Conservation (phyloP, 2,329 filamentous ascomycete genomes). For the Tricladium varicosporioides region DNA sequence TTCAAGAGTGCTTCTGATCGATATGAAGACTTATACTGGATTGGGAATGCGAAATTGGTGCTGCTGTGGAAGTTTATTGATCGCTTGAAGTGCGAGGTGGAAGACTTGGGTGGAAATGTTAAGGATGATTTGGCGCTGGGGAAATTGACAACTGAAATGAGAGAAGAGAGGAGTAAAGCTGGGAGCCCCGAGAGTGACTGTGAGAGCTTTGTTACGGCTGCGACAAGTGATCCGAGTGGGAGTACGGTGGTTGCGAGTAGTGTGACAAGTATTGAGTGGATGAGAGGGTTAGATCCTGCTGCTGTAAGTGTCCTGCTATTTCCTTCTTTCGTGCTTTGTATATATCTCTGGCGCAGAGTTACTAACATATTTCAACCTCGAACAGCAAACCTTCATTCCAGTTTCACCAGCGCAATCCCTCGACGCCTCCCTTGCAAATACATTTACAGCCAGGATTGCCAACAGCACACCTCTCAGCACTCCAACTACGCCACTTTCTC, state of each 20-base stretch:
- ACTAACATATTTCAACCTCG: background rate
- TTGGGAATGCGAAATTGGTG: slow-evolving; percentile 10
- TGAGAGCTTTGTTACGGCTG: background rate
- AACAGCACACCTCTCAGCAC: no score
- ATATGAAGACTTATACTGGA: slow-evolving; percentile 5
- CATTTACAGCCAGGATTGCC: no score
- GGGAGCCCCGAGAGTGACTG: background rate
- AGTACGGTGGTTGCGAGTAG: background rate
- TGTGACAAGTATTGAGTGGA: background rate
- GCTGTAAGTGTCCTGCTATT: background rate
- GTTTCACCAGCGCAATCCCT: background rate
- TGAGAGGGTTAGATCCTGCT: background rate
- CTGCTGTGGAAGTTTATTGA: slow-evolving; percentile 18
- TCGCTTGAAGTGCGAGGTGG: background rate
- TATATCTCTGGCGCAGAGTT: background rate
- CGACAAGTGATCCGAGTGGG: background rate
- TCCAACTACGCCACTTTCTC: no score
- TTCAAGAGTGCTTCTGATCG: background rate
- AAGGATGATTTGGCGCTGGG: background rate
- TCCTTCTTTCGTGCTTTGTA: background rate
- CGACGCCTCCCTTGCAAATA: background rate
- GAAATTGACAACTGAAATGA: background rate
- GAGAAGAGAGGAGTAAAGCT: background rate
- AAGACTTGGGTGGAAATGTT: background rate
- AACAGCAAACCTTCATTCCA: background rate